Conservation (phyloP, 148 eudicot species). For the Pouteria glomerata region DNA sequence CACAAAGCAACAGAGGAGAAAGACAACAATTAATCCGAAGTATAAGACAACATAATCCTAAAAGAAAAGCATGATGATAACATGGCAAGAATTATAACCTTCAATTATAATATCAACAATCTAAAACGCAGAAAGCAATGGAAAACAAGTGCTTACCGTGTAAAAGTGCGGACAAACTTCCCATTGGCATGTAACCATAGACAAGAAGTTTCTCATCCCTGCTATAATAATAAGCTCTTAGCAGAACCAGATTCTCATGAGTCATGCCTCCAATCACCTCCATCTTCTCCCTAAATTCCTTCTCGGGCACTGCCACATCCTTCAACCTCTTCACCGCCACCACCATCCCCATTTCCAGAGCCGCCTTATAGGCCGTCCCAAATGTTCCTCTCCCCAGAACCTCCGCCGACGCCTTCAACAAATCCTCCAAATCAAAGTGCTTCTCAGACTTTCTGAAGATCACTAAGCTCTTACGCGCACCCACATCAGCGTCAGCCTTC, state of each 20-base stretch:
- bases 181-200: constrained; percentile 23
- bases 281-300: constrained; percentile 17
- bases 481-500: background rate
- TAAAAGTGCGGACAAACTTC: constrained; percentile 32
- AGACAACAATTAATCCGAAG: background rate
- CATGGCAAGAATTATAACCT: background rate
- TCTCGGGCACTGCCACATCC: constrained; percentile 20
- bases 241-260: constrained; percentile 23
- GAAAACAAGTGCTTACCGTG: constrained; percentile 16
- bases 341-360: constrained; percentile 20
- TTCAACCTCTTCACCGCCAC: constrained; percentile 29
- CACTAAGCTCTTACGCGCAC: constrained; percentile 10
- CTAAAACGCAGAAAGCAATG: background rate
- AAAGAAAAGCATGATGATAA: too few relatives aligned
- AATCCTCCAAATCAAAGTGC: constrained; percentile 25
- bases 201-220: constrained; percentile 33
- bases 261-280: constrained; percentile 19
- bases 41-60: background rate
- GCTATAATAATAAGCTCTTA: constrained; percentile 23
- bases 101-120: background rate
- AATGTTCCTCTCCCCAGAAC: constrained; percentile 28
- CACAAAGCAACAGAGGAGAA: too few relatives aligned
- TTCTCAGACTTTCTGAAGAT: constrained; percentile 3
- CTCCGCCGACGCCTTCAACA: constrained; percentile 30
- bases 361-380: constrained; percentile 31